These are phyloP conservation scores for Trichomonas tenax DNA, from an alignment of 208 protist genomes.

Conservation along the genomic window DNA sequence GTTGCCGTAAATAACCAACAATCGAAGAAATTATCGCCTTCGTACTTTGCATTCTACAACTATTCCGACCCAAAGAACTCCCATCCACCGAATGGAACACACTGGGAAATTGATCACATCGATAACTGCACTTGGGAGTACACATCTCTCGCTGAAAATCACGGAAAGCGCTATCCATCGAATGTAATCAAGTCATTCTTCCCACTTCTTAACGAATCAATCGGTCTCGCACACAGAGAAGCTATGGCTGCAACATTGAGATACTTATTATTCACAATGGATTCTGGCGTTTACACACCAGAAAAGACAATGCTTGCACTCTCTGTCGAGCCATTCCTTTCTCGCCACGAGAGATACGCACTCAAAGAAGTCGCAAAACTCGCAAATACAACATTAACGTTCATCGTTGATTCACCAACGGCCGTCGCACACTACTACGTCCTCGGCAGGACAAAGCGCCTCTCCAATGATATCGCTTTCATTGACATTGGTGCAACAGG, in stretches of 20 bases:
- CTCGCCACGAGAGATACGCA: background rate
- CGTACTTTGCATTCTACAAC: background rate
- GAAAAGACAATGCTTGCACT: background rate
- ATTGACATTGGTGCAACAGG: background rate
- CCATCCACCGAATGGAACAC: background rate
- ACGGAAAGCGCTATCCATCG: background rate
- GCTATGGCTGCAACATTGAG: background rate
- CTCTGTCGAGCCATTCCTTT: background rate
- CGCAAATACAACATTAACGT: background rate
- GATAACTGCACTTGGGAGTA: background rate
- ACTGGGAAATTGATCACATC: background rate
- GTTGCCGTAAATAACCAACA: background rate
- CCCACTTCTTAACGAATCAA: background rate
- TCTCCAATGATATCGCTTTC: background rate
- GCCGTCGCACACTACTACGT: background rate
- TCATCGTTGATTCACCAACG: background rate
- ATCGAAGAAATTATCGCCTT: background rate
- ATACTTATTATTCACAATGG: background rate
- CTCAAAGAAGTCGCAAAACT: background rate
- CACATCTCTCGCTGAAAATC: background rate
- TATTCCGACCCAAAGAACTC: background rate
- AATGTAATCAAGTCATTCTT: background rate
- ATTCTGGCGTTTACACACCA: background rate
- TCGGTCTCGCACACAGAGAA: background rate
- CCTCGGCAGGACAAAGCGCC: background rate